Conservation (phyloP, 1,139 yeast species). For the Geotrichum citri-aurantii region DNA sequence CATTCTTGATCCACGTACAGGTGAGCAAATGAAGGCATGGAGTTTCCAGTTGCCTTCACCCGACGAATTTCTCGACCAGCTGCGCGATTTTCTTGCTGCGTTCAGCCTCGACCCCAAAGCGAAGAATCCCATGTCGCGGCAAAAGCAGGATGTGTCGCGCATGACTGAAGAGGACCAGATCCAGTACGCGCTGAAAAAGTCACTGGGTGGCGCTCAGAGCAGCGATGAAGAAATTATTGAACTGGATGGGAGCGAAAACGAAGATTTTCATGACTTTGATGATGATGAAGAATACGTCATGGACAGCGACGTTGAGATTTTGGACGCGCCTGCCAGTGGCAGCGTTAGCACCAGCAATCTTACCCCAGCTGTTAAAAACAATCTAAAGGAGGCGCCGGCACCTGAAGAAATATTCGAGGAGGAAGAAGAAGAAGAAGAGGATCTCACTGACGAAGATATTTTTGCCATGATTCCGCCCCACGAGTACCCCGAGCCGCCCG, state of each 20-base stretch:
- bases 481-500: constrained; percentile 53
- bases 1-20: constrained; percentile 90
- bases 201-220: constrained; percentile 40
- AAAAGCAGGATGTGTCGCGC: constrained; percentile 29
- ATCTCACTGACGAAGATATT: constrained; percentile 30
- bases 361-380: not conserved
- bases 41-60: constrained; percentile 48
- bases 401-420: constrained; percentile 1
- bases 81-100: constrained; percentile 43
- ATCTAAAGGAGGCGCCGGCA: not conserved
- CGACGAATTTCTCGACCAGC: constrained; percentile 49
- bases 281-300: constrained; percentile 22
- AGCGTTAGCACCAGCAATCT: not conserved
- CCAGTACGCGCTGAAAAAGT: constrained; percentile 68
- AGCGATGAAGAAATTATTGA: constrained; percentile 20
- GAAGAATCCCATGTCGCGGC: constrained; percentile 49
- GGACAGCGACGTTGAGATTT: constrained; percentile 6
- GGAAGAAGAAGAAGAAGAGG: constrained; percentile 14
- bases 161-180: constrained; percentile 83
- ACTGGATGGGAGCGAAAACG: constrained; percentile 21
- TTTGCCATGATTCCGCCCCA: constrained; percentile 46
- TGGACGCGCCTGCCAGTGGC: not conserved
- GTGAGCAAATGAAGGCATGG: constrained; percentile 80
- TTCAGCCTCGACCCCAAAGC: constrained; percentile 62
- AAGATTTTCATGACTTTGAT: constrained; percentile 23